A percentile compares a stretch with the other conserved stretches of the same genome.
phyloP scores from a whole-genome alignment of 352 stramenopile genomes.

The Phytophthora boehmeriae region DNA sequence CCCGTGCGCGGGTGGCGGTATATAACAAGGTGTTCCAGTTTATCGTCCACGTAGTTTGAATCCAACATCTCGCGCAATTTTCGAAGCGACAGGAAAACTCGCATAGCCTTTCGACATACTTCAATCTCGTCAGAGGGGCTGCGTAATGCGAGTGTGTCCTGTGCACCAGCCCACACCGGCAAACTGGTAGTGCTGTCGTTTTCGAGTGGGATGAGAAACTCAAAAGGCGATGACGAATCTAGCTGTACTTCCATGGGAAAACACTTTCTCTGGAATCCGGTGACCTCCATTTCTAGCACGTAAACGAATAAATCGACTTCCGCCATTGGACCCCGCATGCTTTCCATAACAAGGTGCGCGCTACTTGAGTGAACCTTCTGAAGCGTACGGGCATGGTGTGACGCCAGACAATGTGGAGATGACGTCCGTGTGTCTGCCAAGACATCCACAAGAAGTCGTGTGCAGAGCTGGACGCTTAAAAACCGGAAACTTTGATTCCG shows the following conservation, averaged over 20 bases:
- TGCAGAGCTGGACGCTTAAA: slow-evolving; percentile 58
- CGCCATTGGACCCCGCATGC: slow-evolving; percentile 79
- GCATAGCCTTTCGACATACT: slow-evolving; percentile 72
- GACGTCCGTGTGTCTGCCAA: slow-evolving; percentile 40
- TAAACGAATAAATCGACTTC: slow-evolving; percentile 85
- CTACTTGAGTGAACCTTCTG: slow-evolving; percentile 69
- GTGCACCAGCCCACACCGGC: slow-evolving; percentile 24
- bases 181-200: slow-evolving; percentile 16
- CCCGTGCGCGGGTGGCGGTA: slow-evolving; percentile 69
- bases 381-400: slow-evolving; percentile 36
- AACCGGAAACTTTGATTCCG: slow-evolving; percentile 58
- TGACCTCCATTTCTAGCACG: slow-evolving; percentile 76
- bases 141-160: slow-evolving; percentile 51
- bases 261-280: slow-evolving; percentile 44
- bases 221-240: slow-evolving; percentile 70
- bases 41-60: slow-evolving; percentile 43
- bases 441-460: slow-evolving; percentile 62
- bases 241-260: slow-evolving; percentile 63
- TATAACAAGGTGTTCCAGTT: slow-evolving; percentile 55
- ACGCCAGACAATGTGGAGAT: slow-evolving; percentile 22
- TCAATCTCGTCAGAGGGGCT: slow-evolving; percentile 74
- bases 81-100: slow-evolving; percentile 64
- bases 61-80: slow-evolving; percentile 64
- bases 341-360: slow-evolving; percentile 81
- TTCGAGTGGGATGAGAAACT: slow-evolving; percentile 65